These are phyloP conservation scores for Wickerhamomyces mucosus DNA, from an alignment of 805 yeast species.

Conservation along the genomic window DNA sequence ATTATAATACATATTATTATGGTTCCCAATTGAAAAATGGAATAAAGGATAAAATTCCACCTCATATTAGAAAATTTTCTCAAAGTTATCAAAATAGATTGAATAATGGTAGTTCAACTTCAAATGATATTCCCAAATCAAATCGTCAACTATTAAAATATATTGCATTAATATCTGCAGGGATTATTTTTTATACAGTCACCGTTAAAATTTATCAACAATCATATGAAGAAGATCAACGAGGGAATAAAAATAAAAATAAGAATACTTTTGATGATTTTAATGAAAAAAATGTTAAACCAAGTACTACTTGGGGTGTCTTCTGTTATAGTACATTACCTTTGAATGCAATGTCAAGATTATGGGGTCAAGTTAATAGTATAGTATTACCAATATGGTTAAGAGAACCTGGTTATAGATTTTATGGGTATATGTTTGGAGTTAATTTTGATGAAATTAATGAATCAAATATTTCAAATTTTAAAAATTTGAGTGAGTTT, in stretches of 20 bases:
- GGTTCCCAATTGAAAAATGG: constrained; percentile 26
- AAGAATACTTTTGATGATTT: too few species aligned
- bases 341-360: constrained; percentile 77
- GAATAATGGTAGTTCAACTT: constrained; percentile 15
- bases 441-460: constrained; percentile 84
- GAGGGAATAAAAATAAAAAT: constrained; percentile 13
- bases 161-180: constrained; percentile 20
- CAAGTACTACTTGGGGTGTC: constrained; percentile 77
- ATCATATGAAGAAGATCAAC: constrained; percentile 16
- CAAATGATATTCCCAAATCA: constrained; percentile 7
- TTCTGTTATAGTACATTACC: constrained; percentile 88
- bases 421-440: constrained; percentile 76
- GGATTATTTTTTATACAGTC: constrained; percentile 20
- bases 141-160: constrained; percentile 18
- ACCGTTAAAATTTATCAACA: constrained; percentile 20
- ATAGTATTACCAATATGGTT: constrained; percentile 82
- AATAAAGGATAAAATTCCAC: constrained; percentile 19
- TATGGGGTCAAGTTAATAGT: constrained; percentile 91
- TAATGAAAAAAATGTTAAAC: constrained; percentile 35
- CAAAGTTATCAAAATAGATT: constrained; percentile 12
- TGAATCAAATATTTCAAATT: constrained; percentile 68
- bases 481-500: constrained; percentile 79
- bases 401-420: constrained; percentile 68
- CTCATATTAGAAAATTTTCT: constrained; percentile 16
- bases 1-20: constrained; percentile 32